These are phyloP conservation scores for Fusarium redolens DNA, from an alignment of 2,329 filamentous ascomycete species.

Conservation along the genomic window DNA sequence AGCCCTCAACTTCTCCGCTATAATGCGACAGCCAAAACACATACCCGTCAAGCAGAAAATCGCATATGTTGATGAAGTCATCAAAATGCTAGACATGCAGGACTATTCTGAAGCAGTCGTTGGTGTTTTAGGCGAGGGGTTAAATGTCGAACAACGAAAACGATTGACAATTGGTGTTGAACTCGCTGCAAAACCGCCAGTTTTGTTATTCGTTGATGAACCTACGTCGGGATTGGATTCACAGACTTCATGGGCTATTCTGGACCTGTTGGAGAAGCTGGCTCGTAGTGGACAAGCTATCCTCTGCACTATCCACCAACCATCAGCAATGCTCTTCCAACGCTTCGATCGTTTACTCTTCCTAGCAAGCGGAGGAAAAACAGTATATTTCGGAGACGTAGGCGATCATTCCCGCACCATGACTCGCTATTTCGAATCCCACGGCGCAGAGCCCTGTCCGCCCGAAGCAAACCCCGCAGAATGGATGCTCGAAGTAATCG, in stretches of 20 bases:
- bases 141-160: conserved; percentile 70
- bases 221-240: conserved; percentile 69
- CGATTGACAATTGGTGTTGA: conserved; percentile 68
- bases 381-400: conserved; percentile 74
- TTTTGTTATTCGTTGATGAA: conserved; percentile 69
- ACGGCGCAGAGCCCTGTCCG: conserved; percentile 66
- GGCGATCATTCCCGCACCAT: conserved; percentile 65
- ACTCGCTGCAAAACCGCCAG: conserved; percentile 62
- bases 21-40: conserved; percentile 80
- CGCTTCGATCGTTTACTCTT: conserved; percentile 69
- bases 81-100: conserved; percentile 70
- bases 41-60: conserved; percentile 77
- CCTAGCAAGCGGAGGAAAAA: conserved; percentile 69
- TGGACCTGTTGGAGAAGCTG: conserved; percentile 68
- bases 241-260: conserved; percentile 69
- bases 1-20: conserved; percentile 83
- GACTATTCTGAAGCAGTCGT: conserved; percentile 72
- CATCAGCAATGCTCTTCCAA: conserved; percentile 59
- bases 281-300: conserved; percentile 61
- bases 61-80: conserved; percentile 84
- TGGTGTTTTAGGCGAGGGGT: conserved; percentile 67
- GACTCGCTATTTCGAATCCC: conserved; percentile 69
- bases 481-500: conserved; percentile 68
- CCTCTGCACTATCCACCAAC: conserved; percentile 65
- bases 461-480: conserved; percentile 73